phyloP scores from a whole-genome alignment of 2,329 filamentous ascomycete genomes.

The Fusarium brevicatenulatum region DNA sequence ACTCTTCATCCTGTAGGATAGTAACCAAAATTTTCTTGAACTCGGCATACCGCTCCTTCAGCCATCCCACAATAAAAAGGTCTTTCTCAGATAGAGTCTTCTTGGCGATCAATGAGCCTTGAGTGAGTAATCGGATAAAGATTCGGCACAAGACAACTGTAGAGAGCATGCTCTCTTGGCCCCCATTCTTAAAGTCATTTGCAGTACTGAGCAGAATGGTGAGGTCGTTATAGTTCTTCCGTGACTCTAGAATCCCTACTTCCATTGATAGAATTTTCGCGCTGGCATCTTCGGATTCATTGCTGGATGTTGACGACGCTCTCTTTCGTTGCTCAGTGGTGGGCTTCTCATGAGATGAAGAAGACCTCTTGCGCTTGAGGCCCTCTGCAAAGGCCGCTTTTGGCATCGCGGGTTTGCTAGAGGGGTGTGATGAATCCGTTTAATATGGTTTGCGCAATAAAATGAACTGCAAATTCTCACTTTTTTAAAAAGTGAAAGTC shows the following conservation, averaged over 20 bases:
- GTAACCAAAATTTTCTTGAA: conserved; percentile 72
- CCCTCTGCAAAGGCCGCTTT: conserved; percentile 42
- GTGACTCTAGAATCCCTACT: conserved; percentile 83
- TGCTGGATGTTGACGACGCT: conserved; percentile 57
- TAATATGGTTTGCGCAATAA: not conserved
- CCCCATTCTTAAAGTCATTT: conserved; percentile 59
- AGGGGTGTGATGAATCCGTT: not conserved
- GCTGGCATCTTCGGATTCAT: conserved; percentile 64
- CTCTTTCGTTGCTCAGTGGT: conserved; percentile 63
- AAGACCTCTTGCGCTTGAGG: conserved; percentile 65
- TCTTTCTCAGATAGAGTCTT: conserved; percentile 78
- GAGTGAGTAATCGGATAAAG: conserved; percentile 82
- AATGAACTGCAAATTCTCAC: not conserved
- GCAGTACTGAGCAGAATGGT: conserved; percentile 70
- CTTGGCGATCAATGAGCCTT: conserved; percentile 74
- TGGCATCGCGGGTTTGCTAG: conserved; percentile 40
- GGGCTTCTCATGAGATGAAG: conserved; percentile 54
- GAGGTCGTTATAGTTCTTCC: conserved; percentile 93
- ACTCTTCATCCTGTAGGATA: conserved; percentile 69
- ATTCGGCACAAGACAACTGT: conserved; percentile 86
- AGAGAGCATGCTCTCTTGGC: conserved; percentile 70
- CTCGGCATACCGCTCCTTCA: conserved; percentile 78
- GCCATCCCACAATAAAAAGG: conserved; percentile 77
- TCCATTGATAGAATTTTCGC: conserved; percentile 80
- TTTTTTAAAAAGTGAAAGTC: not conserved